Conservation (phyloP, 2,329 filamentous ascomycete species). For the Didymella glomerata region DNA sequence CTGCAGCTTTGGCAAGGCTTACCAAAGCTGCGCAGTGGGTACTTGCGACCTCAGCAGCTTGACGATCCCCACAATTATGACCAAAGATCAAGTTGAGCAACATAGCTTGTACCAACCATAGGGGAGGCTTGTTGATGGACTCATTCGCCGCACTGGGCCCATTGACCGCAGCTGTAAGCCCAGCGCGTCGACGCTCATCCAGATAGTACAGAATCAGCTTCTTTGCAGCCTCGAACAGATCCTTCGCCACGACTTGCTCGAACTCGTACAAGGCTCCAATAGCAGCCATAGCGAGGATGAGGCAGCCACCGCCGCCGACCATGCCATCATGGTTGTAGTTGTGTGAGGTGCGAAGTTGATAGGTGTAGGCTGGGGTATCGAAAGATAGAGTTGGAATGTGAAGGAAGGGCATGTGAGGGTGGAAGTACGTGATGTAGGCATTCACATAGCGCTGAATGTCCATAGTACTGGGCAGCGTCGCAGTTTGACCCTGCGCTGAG, state of each 20-base stretch:
- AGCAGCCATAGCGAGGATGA: constrained; percentile 88
- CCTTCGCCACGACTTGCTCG: constrained; percentile 79
- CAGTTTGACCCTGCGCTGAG: constrained; percentile 56
- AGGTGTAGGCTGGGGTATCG: constrained; percentile 75
- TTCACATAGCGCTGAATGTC: constrained; percentile 91
- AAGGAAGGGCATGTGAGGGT: constrained; percentile 93
- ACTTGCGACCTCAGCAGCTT: constrained; percentile 87
- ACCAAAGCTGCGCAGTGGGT: constrained; percentile 92
- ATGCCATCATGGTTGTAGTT: constrained; percentile 64
- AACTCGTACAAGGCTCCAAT: constrained; percentile 87
- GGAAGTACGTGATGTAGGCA: constrained; percentile 90
- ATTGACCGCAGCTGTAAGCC: constrained; percentile 70
- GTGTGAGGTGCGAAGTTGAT: constrained; percentile 65
- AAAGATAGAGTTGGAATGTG: constrained; percentile 93
- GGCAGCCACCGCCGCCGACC: constrained; percentile 82
- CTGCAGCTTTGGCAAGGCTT: constrained; percentile 88
- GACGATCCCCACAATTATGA: constrained; percentile 92
- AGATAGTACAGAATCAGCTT: constrained; percentile 94
- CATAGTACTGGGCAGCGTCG: constrained; percentile 76
- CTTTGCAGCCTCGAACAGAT: constrained; percentile 91
- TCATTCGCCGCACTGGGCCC: constrained; percentile 63
- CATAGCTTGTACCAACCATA: constrained; percentile 98
- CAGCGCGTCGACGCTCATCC: constrained; percentile 86
- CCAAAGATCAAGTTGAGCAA: constrained; percentile 94
- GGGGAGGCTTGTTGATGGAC: constrained; percentile 74